Percentiles rank a stretch among this genome's conserved stretches.
phyloP scores from a whole-genome alignment of 164 flowering plant genomes.

The Macadamia integrifolia region DNA sequence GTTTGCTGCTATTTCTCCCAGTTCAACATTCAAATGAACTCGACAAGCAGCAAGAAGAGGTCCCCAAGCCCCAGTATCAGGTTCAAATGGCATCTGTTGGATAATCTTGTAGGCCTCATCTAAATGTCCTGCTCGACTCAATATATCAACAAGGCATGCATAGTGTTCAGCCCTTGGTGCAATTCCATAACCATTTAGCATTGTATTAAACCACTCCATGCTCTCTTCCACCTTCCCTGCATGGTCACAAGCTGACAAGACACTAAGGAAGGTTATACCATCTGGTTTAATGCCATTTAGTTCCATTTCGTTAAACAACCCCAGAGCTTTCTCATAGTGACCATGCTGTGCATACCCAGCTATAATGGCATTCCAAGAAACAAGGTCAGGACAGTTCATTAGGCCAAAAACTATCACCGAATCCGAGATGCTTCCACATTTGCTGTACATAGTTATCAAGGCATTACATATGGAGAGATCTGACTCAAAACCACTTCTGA shows the following conservation, averaged over 20 bases:
- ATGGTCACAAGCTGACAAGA: constrained; percentile 48
- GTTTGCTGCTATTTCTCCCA: constrained; percentile 44
- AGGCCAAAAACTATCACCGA: constrained; percentile 31
- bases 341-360: constrained; percentile 48
- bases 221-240: constrained; percentile 43
- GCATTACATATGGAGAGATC: constrained; percentile 35
- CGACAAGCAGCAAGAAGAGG: constrained; percentile 37
- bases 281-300: constrained; percentile 31
- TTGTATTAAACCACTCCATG: constrained; percentile 26
- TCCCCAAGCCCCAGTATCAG: constrained; percentile 35
- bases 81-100: constrained; percentile 35
- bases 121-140: constrained; percentile 44
- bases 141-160: constrained; percentile 41
- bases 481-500: constrained; percentile 27
- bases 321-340: constrained; percentile 28
- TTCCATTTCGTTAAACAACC: constrained; percentile 27
- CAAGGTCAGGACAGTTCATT: constrained; percentile 28
- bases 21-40: constrained; percentile 29
- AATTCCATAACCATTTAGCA: constrained; percentile 25
- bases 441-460: constrained; percentile 45
- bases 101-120: constrained; percentile 33
- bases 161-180: constrained; percentile 33
- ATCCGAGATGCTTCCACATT: constrained; percentile 41
- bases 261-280: constrained; percentile 42
- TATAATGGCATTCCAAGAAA: constrained; percentile 51